Evolutionary conservation across 306 rosid genomes (phyloP).

Genomic region (cucumber (Cucumis sativus)): DNA sequence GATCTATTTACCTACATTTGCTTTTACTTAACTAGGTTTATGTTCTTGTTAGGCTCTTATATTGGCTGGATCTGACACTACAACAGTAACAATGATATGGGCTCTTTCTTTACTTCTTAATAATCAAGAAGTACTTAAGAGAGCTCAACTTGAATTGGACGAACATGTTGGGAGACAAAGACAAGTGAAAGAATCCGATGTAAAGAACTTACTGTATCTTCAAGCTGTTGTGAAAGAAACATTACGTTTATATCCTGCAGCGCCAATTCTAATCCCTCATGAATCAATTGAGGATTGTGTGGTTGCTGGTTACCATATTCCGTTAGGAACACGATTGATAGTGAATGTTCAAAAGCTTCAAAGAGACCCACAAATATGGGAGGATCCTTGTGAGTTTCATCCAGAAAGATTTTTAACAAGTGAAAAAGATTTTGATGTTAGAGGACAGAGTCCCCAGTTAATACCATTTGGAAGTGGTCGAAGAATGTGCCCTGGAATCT

Average conservation of each 20-base stretch:
- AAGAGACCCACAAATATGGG: constrained; percentile 18
- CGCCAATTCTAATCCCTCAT: constrained; percentile 7
- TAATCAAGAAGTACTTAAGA: not conserved
- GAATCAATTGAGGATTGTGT: constrained; percentile 17
- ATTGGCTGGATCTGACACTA: constrained; percentile 6
- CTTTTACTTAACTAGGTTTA: no score
- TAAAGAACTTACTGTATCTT: constrained; percentile 12
- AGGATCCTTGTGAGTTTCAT: constrained; percentile 11
- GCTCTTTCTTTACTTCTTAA: constrained; percentile 9
- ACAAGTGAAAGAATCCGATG: constrained; percentile 15
- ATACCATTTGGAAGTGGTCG: constrained; percentile 25
- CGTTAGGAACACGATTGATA: constrained; percentile 10
- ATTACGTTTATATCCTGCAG: constrained; percentile 18
- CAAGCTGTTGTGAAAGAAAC: constrained; percentile 24
- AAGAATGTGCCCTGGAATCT: constrained; percentile 10
- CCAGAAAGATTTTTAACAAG: constrained; percentile 19
- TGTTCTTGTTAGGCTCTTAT: not conserved
- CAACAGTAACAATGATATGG: constrained; percentile 5
- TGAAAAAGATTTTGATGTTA: not conserved
- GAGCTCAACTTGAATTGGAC: constrained; percentile 9
- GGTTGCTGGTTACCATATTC: constrained; percentile 13
- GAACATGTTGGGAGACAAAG: constrained; percentile 8
- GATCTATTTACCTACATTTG: not conserved
- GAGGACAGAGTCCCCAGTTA: constrained; percentile 12
- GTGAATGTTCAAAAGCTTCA: constrained; percentile 19